These are phyloP conservation scores for Neurospora pannonica DNA, from an alignment of 495 filamentous ascomycete species.

Conservation along the genomic window DNA sequence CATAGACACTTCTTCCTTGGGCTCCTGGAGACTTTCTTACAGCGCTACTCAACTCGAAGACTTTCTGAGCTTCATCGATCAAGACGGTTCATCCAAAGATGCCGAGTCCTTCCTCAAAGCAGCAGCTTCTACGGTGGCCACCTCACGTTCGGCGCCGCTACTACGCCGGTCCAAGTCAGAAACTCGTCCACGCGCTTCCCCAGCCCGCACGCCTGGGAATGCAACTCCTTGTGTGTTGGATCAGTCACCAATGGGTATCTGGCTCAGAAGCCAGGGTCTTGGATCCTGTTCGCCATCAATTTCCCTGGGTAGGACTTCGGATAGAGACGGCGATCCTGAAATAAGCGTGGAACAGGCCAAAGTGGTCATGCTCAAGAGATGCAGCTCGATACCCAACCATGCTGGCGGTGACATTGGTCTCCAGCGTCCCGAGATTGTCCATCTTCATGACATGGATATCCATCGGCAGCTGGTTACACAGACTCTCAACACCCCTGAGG, in stretches of 20 bases:
- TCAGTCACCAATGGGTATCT: slow-evolving; percentile 30
- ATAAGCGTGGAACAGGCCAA: slow-evolving; percentile 18
- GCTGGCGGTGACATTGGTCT: slow-evolving; percentile 8
- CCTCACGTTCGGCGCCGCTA: not conserved
- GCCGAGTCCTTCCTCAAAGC: not conserved
- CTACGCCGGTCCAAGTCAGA: slow-evolving; percentile 6
- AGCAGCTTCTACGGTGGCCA: not conserved
- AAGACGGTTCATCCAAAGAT: slow-evolving; percentile 3
- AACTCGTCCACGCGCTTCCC: slow-evolving; percentile 9
- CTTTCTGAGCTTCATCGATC: slow-evolving; percentile 5
- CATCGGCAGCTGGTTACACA: slow-evolving; percentile 14
- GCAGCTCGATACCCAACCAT: slow-evolving; percentile 12
- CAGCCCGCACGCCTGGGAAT: slow-evolving; percentile 10
- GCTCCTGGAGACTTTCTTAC: slow-evolving; percentile 31
- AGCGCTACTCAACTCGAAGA: slow-evolving; percentile 25
- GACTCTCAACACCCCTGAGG: slow-evolving; percentile 9
- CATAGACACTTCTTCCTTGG: slow-evolving; percentile 23
- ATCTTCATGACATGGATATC: slow-evolving; percentile 22
- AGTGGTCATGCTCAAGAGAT: slow-evolving; percentile 16
- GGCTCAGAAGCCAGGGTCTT: slow-evolving; percentile 32
- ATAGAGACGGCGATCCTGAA: slow-evolving; percentile 6
- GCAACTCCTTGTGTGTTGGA: slow-evolving; percentile 6
- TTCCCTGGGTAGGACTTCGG: slow-evolving; percentile 1
- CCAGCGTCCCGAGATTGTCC: slow-evolving; percentile 16
- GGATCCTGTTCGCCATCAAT: slow-evolving; percentile 18